phyloP scores from a whole-genome alignment of 306 rosid genomes.

The Corylus avellana region DNA sequence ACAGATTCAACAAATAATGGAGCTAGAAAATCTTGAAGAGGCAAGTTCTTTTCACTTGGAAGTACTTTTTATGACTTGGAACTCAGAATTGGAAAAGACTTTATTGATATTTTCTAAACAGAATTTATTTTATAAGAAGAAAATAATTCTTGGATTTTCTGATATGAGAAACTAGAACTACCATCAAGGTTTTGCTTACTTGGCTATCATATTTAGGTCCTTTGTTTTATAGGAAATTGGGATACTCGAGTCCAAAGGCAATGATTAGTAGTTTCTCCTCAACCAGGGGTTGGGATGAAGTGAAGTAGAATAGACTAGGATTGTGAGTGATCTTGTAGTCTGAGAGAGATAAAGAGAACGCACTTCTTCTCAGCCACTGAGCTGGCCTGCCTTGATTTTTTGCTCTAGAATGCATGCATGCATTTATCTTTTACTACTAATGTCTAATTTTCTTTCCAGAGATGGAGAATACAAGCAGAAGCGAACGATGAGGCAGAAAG shows the following conservation, averaged over 20 bases:
- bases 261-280: not conserved
- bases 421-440: not conserved
- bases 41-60: conserved; percentile 40
- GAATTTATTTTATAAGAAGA: not conserved
- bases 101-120: no score
- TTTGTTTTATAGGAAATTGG: not conserved
- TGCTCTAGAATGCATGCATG: not conserved
- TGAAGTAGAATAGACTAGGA: not conserved
- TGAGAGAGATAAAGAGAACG: not conserved
- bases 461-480: conserved; percentile 84
- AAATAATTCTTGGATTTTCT: conserved; percentile 1
- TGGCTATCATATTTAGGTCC: not conserved
- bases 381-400: no score
- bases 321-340: not conserved
- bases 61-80: conserved; percentile 4
- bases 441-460: conserved; percentile 36
- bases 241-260: not conserved
- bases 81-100: conserved; percentile 15
- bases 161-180: not conserved
- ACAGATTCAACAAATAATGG: conserved; percentile 92
- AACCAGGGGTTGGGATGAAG: no score
- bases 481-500: conserved; percentile 96
- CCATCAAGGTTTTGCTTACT: not conserved
- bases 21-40: conserved; percentile 95
- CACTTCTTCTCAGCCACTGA: not conserved